Evolutionary conservation across 2,329 filamentous ascomycete genomes (phyloP).

Genomic region (Alternaria brassicae): DNA sequence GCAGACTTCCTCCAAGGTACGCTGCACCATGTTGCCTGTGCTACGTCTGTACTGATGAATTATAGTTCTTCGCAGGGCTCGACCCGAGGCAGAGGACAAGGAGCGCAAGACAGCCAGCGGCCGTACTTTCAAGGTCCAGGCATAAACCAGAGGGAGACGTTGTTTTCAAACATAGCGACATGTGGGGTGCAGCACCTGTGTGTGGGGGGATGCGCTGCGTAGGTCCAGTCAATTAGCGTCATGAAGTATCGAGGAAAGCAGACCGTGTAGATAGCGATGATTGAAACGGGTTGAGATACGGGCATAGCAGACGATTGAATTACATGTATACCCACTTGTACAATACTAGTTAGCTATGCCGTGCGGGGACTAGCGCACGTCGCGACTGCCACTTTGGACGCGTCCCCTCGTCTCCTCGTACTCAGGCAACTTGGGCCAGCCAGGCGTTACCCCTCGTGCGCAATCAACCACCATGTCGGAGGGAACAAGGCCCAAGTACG

Average conservation of each 20-base stretch:
- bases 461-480: constrained; percentile 36
- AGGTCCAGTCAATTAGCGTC: background rate
- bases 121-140: constrained; percentile 80
- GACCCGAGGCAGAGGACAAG: constrained; percentile 95
- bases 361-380: constrained; percentile 14
- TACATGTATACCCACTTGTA: background rate
- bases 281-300: background rate
- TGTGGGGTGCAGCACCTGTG: background rate
- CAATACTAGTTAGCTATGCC: constrained; percentile 1
- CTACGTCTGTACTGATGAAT: constrained; percentile 44
- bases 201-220: background rate
- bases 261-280: constrained; percentile 1
- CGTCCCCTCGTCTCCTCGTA: constrained; percentile 20
- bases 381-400: constrained; percentile 30
- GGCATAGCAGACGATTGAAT: background rate
- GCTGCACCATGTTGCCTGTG: constrained; percentile 24
- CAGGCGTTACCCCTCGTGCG: constrained; percentile 8
- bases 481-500: constrained; percentile 45
- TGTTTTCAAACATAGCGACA: background rate
- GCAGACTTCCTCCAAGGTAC: constrained; percentile 97
- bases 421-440: constrained; percentile 14
- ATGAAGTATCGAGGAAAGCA: background rate
- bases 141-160: constrained; percentile 17
- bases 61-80: constrained; percentile 89
- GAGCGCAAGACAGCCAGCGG: constrained; percentile 98